phyloP scores from a whole-genome alignment of 1,139 yeast genomes.

The Nakaseomyces sp. region DNA sequence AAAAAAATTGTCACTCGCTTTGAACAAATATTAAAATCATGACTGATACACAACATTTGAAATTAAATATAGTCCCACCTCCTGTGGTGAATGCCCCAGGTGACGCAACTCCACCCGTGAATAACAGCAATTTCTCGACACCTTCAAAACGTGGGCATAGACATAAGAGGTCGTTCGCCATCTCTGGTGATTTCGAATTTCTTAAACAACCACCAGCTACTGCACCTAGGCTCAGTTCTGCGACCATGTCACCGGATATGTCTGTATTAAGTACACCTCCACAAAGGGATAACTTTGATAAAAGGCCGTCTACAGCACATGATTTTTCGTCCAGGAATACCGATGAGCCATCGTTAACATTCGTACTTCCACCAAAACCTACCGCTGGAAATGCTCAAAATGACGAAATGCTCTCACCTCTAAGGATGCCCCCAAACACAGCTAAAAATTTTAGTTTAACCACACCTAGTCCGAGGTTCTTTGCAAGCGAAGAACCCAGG shows the following conservation, averaged over 20 bases:
- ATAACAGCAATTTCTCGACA: constrained; percentile 6
- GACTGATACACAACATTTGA: constrained; percentile 4
- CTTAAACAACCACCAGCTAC: constrained; percentile 13
- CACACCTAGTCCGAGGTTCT: constrained; percentile 26
- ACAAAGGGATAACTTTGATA: neutral
- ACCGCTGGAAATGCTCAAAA: neutral
- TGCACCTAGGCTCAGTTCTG: constrained; percentile 4
- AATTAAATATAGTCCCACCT: constrained; percentile 1
- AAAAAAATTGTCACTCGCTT: neutral
- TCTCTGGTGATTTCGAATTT: constrained; percentile 61
- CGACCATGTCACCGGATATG: constrained; percentile 1
- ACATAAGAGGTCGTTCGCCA: constrained; percentile 64
- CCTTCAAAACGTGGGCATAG: constrained; percentile 43
- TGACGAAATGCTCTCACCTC: neutral
- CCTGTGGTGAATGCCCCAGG: constrained; percentile 2
- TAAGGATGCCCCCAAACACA: constrained; percentile 5
- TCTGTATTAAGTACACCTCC: constrained; percentile 1
- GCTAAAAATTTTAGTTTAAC: neutral
- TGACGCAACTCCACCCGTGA: constrained; percentile 1
- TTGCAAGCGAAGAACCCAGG: constrained; percentile 28
- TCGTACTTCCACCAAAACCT: neutral
- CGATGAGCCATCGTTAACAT: constrained; percentile 5
- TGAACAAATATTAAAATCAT: neutral
- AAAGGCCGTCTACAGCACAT: constrained; percentile 1
- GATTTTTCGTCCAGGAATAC: neutral